Evolutionary conservation across 2,329 filamentous ascomycete species (phyloP).

Genomic region (Arthrobotrys pseudoclavata): DNA sequence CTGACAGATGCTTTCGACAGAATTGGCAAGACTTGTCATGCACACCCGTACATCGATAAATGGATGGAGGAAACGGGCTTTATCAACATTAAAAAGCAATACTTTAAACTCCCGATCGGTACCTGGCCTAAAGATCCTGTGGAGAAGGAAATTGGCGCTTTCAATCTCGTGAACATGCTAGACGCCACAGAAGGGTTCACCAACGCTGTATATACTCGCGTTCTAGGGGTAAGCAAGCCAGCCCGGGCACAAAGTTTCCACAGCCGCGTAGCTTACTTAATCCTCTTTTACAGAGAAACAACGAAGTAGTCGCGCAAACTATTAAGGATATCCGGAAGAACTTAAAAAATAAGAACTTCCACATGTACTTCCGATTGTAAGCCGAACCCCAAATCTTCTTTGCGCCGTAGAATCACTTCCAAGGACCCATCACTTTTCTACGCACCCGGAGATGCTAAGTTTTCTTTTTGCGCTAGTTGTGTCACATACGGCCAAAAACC

Average conservation of each 20-base stretch:
- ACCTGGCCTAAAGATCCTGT: constrained; percentile 67
- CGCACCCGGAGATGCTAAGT: constrained; percentile 20
- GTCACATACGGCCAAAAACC: constrained; percentile 58
- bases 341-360: constrained; percentile 52
- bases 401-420: not conserved
- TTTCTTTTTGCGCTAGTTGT: constrained; percentile 7
- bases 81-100: constrained; percentile 64
- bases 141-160: constrained; percentile 69
- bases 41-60: constrained; percentile 62
- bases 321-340: constrained; percentile 51
- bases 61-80: constrained; percentile 65
- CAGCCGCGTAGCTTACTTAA: not conserved
- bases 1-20: constrained; percentile 33
- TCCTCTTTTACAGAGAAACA: not conserved
- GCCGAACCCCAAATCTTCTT: not conserved
- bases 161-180: constrained; percentile 62
- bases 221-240: constrained; percentile 33
- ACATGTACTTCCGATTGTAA: constrained; percentile 59
- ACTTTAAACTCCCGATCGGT: constrained; percentile 64
- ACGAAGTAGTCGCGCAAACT: constrained; percentile 23
- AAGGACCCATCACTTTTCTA: not conserved
- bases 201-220: constrained; percentile 28
- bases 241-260: not conserved
- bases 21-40: constrained; percentile 39
- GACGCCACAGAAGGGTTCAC: constrained; percentile 56